Evolutionary conservation across 2,329 filamentous ascomycete genomes (phyloP).

Genomic region (Trichophyton simii): DNA sequence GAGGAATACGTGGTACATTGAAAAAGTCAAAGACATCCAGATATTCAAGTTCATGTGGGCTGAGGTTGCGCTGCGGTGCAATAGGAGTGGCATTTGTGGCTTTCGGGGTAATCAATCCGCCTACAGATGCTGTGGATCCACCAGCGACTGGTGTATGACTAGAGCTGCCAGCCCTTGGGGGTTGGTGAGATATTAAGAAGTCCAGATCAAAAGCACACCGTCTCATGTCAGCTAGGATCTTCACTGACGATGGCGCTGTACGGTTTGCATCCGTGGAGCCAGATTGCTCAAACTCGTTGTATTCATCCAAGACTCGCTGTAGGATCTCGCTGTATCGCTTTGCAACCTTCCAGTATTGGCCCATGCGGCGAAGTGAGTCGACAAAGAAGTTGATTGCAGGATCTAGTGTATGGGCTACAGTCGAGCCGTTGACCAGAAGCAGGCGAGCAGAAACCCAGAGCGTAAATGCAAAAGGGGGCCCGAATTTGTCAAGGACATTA

Average conservation of each 20-base stretch:
- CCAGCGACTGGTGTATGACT: constrained; percentile 23
- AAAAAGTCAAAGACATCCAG: constrained; percentile 92
- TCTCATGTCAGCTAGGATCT: constrained; percentile 82
- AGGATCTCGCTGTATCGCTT: constrained; percentile 69
- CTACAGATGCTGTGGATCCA: constrained; percentile 4
- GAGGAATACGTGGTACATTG: constrained; percentile 70
- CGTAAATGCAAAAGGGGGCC: constrained; percentile 82
- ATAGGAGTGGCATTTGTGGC: constrained; percentile 7
- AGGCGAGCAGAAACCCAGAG: constrained; percentile 84
- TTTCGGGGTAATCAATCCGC: constrained; percentile 7
- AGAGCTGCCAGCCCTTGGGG: constrained; percentile 30
- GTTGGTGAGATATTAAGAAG: constrained; percentile 75
- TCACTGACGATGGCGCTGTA: constrained; percentile 68
- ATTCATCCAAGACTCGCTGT: constrained; percentile 73
- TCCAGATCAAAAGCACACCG: constrained; percentile 82
- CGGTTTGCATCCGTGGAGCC: constrained; percentile 44
- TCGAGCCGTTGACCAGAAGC: constrained; percentile 78
- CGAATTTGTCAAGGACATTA: constrained; percentile 63
- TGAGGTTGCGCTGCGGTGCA: constrained; percentile 48
- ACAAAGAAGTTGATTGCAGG: constrained; percentile 72
- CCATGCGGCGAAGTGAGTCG: constrained; percentile 67
- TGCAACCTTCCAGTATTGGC: constrained; percentile 73
- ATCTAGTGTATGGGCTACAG: constrained; percentile 70
- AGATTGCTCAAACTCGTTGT: constrained; percentile 59
- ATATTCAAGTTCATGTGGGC: constrained; percentile 75